These are phyloP conservation scores for Licmophora abbreviata DNA, from an alignment of 108 stramenopile species.

Conservation along the genomic window DNA sequence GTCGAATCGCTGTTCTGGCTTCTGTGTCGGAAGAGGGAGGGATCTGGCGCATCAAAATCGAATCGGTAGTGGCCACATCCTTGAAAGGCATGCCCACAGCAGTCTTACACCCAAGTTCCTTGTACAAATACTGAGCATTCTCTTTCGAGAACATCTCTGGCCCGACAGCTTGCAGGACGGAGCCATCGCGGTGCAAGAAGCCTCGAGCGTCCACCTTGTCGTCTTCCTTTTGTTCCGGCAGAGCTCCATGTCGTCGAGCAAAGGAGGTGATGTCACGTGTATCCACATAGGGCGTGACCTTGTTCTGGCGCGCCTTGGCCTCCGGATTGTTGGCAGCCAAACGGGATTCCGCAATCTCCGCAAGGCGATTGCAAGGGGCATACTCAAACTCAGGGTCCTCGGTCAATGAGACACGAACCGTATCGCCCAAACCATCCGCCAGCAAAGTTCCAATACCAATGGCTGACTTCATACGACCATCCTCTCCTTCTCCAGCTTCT, in stretches of 20 bases:
- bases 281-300: constrained; percentile 68
- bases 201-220: constrained; percentile 80
- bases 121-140: constrained; percentile 74
- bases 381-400: constrained; percentile 96
- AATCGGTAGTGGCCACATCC: constrained; percentile 92
- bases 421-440: constrained; percentile 94
- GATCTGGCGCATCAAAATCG: constrained; percentile 67
- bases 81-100: constrained; percentile 97
- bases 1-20: constrained; percentile 74
- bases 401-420: constrained; percentile 92
- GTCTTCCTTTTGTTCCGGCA: constrained; percentile 66
- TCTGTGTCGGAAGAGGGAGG: constrained; percentile 65
- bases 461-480: constrained; percentile 96
- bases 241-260: constrained; percentile 52
- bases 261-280: constrained; percentile 79
- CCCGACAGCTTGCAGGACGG: constrained; percentile 63
- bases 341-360: constrained; percentile 68
- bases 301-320: constrained; percentile 50
- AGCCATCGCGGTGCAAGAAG: constrained; percentile 86
- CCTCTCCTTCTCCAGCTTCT: constrained; percentile 97
- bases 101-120: constrained; percentile 89
- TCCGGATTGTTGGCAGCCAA: constrained; percentile 56
- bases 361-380: constrained; percentile 87
- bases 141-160: constrained; percentile 75
- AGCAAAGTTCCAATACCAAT: constrained; percentile 95